phyloP scores from a whole-genome alignment of 75 land plant genomes.

The Cryptomeria japonica region DNA sequence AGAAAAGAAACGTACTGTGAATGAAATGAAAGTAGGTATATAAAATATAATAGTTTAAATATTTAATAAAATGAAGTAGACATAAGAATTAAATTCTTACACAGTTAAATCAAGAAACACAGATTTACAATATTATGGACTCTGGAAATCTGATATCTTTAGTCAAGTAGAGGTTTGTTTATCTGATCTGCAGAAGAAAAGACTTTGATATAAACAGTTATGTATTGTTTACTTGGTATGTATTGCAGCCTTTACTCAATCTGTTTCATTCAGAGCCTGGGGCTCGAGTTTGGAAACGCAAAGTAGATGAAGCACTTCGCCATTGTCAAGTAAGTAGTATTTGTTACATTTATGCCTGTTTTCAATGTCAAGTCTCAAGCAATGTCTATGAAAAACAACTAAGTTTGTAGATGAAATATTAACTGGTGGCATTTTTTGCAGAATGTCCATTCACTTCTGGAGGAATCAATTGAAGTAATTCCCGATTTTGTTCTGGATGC shows the following conservation, averaged over 20 bases:
- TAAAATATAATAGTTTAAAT: too few relatives aligned
- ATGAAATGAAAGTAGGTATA: too few relatives aligned
- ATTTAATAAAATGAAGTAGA: too few relatives aligned
- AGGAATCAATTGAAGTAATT: conserved; percentile 1
- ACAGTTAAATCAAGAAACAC: too few relatives aligned
- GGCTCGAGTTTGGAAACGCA: conserved; percentile 79
- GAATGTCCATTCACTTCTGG: conserved; percentile 3
- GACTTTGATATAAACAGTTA: not conserved
- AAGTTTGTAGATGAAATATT: not conserved
- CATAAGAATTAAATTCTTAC: too few relatives aligned
- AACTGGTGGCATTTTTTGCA: conserved; percentile 11
- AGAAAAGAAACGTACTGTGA: too few relatives aligned
- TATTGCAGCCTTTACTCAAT: conserved; percentile 73
- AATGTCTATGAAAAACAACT: not conserved
- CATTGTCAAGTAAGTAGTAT: conserved; percentile 51
- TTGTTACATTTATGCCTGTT: not conserved
- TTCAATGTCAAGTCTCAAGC: not conserved
- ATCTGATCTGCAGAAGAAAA: not conserved
- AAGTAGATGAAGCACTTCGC: conserved; percentile 68
- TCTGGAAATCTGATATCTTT: too few relatives aligned
- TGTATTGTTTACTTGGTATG: not conserved
- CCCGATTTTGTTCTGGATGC: conserved; percentile 5
- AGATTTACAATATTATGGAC: too few relatives aligned
- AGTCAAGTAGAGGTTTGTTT: not conserved
- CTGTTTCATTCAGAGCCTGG: conserved; percentile 84